Base-by-base conservation (phyloP, 192 early-diverging fungal species). In the Pilaira anomala region DNA sequence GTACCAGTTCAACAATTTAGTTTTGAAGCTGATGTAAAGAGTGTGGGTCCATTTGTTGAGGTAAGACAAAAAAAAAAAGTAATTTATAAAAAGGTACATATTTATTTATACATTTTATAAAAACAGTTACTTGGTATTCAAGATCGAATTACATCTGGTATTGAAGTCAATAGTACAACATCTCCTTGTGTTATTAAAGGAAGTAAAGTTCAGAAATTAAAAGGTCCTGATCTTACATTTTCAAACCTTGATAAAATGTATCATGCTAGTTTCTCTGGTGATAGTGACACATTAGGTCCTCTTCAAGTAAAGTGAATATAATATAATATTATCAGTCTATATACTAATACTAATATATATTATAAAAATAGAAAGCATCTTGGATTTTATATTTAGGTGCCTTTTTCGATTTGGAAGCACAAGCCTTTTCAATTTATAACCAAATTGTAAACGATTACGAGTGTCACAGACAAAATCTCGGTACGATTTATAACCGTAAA, bases 341-440 rank as follows among this genome's bases (percentile, higher is more conserved):
- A n/a, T n/a, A n/a, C n/a, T n/a, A n/a, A n/a, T n/a, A n/a, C n/a
- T n/a, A n/a, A n/a, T n/a, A n/a, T n/a, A n/a, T n/a, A n/a, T n/a
- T n/a, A n/a, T n/a, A n/a, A n/a, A n/a, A n/a, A n/a, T 57, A 58
- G 56, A 58, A 58, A 58, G 56, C 56, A 12, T 36, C 33, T 42
- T 58, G 56, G 56, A 16, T 58, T 2, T 21, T 58, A 14, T 58
- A 58, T 22, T 9, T 58, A 24, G 56, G 29, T 24, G 56, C 56
- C 8, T 58, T 58, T 16, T 58, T 58, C 14, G 56, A 58, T 14
- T 19, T 36, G 21, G 36, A 40, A 13, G 14, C 33, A 13, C 19
- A 24, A 2, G 56, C 56, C 21, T 58, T 42, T 5, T 24, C 56
- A 39, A 19, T 40, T 0, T 58, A 41, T 12, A 58, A 21, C 22